These are phyloP conservation scores for Eucalyptus sp. DNA, from an alignment of 345 rosid genomes.

Conservation along the genomic window DNA sequence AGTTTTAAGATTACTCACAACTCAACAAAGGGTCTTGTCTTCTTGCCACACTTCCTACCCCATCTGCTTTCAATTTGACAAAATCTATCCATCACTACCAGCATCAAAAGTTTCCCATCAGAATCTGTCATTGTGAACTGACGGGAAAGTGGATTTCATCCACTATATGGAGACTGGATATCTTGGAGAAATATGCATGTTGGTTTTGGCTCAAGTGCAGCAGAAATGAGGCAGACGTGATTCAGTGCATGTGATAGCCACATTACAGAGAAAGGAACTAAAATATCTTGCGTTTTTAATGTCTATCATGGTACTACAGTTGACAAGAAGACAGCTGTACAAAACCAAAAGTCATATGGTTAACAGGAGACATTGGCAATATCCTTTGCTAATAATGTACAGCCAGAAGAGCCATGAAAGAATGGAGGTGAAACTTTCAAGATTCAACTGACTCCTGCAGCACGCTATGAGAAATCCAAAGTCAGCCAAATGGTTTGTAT, in stretches of 20 bases:
- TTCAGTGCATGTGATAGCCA: background rate
- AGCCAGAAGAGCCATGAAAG: background rate
- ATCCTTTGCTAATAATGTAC: background rate
- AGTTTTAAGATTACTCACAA: background rate
- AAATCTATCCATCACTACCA: background rate
- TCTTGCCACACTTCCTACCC: background rate
- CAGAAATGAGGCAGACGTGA: background rate
- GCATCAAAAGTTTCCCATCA: background rate
- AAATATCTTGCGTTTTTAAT: background rate
- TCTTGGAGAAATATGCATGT: background rate
- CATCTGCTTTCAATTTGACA: background rate
- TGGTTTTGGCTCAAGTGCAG: background rate
- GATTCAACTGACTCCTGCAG: background rate
- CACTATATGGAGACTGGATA: background rate
- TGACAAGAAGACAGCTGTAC: background rate
- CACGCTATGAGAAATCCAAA: background rate
- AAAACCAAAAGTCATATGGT: background rate
- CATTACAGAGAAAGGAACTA: background rate
- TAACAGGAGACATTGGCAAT: background rate
- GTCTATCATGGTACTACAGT: background rate
- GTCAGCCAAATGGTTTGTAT: background rate
- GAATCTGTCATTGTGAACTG: background rate
- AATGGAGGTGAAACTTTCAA: background rate
- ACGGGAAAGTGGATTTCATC: background rate
- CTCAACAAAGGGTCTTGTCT: background rate